A percentile compares a stretch with the other conserved stretches of the same genome.
Evolutionary conservation across 2,329 filamentous ascomycete genomes (phyloP).

Genomic region (Tolypocladium ophioglossoides): DNA sequence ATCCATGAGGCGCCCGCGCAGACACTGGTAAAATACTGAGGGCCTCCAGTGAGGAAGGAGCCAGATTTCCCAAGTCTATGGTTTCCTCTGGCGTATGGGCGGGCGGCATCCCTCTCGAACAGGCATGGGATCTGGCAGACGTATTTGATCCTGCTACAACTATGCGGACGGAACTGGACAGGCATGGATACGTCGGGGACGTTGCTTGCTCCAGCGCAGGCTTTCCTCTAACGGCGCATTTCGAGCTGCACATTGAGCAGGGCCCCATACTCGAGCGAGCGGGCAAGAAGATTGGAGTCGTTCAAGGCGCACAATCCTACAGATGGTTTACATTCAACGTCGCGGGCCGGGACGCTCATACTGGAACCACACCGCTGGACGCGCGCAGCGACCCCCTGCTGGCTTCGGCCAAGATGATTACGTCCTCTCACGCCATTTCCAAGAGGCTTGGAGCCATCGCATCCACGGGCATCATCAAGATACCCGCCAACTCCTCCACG

Average conservation of each 20-base stretch:
- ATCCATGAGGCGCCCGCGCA: no score
- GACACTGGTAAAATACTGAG: no score
- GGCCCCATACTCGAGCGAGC: slow-evolving; percentile 44
- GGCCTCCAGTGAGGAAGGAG: slow-evolving; percentile 59
- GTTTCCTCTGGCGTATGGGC: slow-evolving; percentile 71
- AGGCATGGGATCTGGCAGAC: slow-evolving; percentile 56
- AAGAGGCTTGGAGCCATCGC: slow-evolving; percentile 14
- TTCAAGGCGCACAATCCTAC: slow-evolving; percentile 21
- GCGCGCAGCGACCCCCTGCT: slow-evolving; percentile 22
- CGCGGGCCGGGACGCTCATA: slow-evolving; percentile 18
- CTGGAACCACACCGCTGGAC: slow-evolving; percentile 20
- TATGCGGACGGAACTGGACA: slow-evolving; percentile 42
- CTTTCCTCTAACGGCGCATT: slow-evolving; percentile 62
- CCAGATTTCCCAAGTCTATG: slow-evolving; percentile 68
- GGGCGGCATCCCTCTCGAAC: slow-evolving; percentile 49
- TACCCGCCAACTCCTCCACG: slow-evolving; percentile 51
- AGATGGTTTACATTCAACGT: slow-evolving; percentile 20
- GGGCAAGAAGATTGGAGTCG: slow-evolving; percentile 17
- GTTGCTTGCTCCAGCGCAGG: slow-evolving; percentile 7
- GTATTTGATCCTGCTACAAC: slow-evolving; percentile 17
- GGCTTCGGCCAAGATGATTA: slow-evolving; percentile 23
- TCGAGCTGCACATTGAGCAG: slow-evolving; percentile 80
- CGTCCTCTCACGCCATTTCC: slow-evolving; percentile 15
- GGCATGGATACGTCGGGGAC: slow-evolving; percentile 45
- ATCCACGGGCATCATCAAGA: slow-evolving; percentile 20